Base-by-base conservation (phyloP, 192 early-diverging fungal genomes). In the Coemansia sp. region DNA sequence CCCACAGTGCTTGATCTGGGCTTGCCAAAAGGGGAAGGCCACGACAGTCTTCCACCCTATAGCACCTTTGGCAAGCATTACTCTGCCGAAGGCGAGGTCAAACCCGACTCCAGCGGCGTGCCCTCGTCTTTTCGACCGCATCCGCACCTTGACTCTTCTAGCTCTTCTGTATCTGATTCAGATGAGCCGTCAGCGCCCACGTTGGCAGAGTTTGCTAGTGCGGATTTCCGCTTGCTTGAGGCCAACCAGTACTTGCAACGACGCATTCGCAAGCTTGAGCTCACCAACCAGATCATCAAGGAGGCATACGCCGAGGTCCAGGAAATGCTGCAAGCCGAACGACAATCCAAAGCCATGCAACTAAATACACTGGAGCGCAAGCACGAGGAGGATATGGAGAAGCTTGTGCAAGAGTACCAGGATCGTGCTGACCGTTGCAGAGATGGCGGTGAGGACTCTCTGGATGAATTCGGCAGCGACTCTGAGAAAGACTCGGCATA, bases 231-330 rank as follows among this genome's bases (percentile, higher is more conserved):
- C 32, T 43, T 53, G 27, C 35, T 53, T 25, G 60, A 51, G 10
- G 50, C 52, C 22, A 77, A 70, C 48, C 50, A 60, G 31, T 59
- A 70, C 22, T 38, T 77, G 31, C 40, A 66, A 56, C 67, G 73
- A 29, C 62, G 73, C 18, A 62, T 77, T 26, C 73, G 73, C 46
- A 77, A 77, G 40, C 73, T 77, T 7, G 73, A 77, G 68, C 56
- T 77, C 38, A 66, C 63, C n/a, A 77, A 77, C 50, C 74, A 70
- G 53, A 66, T 77, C 32, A 43, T 70, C 32, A 56, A 52, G 23
- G 74, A 77, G 61, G 74, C 74, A 21, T 77, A 77, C 29, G 27
- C 49, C 13, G 74, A 70, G 46, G 74, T 77, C 29, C 57, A 63
- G n/a, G 63, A 77, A 40, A 70, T 66, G 10, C 58, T 77, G 8